Base-by-base conservation (phyloP, 768 basidiomycete genomes). In the Rhodotorula taiwanensis region DNA sequence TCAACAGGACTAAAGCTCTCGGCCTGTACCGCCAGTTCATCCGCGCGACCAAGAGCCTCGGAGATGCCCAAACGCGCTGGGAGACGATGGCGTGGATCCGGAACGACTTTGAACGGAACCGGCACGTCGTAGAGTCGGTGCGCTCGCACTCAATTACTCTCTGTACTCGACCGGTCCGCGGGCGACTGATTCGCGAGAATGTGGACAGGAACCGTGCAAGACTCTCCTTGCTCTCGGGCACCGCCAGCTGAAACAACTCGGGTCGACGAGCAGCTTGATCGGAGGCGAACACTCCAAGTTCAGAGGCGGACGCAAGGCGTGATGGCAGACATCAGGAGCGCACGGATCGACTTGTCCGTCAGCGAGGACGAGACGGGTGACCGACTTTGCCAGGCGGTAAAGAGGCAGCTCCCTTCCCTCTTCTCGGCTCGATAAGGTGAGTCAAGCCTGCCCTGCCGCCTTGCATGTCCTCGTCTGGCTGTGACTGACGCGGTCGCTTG, bases 11-110 rank as follows among this genome's bases (percentile, higher is more conserved):
- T 36, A 68, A 59, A 16, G 52, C 69, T 1, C 54, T 72, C 10
- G 36, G 60, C 4, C 58, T 72, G 16, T 72, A 72, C 44, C 65
- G 71, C 31, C 55, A 66, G 30, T 72, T 72, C 52, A 64, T 69
- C 36, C 62, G 71, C 20, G 60, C 66, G 5, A 72, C 66, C 13
- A 52, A 50, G 8, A 54, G 63, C 16, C 53, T 70, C 7, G 71
- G 71, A 8, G 65, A 57, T 27, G 15, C 44, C 16, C 11, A 11
- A 5, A 58, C 66, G 8, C 31, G 71, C 13, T 49, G 55, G 58
- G 71, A 72, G 55, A 70, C 71, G 9, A 55, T 72, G 11, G 33
- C 50, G 27, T 72, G 62, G 60, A 50, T 70, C 5, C 33, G 71
- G 15, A 52, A 36, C 13, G 71, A 72, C 48, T 72, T 72, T 49